Percentiles rank a stretch among this genome's conserved stretches.
These are phyloP conservation scores for Borealophlyctis nickersoniae DNA, from an alignment of 192 early-diverging fungal species.

Conservation along the genomic window DNA sequence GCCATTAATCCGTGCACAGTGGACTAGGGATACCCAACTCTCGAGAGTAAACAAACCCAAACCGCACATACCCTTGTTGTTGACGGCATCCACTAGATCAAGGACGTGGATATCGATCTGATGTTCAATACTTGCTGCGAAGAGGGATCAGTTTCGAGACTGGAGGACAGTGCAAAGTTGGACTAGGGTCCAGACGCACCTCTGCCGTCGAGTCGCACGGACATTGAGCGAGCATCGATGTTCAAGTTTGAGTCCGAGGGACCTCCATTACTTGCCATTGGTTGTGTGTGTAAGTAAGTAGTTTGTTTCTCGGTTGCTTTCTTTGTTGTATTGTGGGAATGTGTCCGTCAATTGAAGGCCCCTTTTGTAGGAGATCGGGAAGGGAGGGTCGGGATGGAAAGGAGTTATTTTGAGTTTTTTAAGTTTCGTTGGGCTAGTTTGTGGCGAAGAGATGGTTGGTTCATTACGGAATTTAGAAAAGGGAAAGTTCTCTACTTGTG, in stretches of 20 bases:
- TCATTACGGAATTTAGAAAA: no score
- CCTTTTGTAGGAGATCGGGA: no score
- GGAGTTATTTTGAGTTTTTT: no score
- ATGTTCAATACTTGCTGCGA: slow-evolving; percentile 53
- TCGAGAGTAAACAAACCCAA: not conserved
- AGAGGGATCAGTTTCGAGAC: not conserved
- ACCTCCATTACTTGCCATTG: not conserved
- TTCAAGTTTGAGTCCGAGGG: not conserved
- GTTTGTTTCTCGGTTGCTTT: no score
- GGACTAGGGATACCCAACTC: no score
- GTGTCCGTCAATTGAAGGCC: no score
- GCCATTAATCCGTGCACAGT: no score
- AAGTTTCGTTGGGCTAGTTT: no score
- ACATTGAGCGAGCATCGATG: slow-evolving; percentile 35
- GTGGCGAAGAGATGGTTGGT: no score
- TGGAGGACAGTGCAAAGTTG: not conserved
- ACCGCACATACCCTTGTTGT: slow-evolving; percentile 43
- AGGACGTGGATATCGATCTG: slow-evolving; percentile 68
- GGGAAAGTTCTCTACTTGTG: no score
- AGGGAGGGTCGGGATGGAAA: no score
- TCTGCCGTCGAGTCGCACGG: slow-evolving; percentile 48
- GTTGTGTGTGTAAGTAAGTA: not conserved
- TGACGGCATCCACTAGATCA: slow-evolving; percentile 76
- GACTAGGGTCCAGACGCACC: slow-evolving; percentile 23
- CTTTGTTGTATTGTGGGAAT: no score